These are phyloP conservation scores for Nyssa sinensis DNA, from an alignment of 148 eudicot species.

Conservation along the genomic window DNA sequence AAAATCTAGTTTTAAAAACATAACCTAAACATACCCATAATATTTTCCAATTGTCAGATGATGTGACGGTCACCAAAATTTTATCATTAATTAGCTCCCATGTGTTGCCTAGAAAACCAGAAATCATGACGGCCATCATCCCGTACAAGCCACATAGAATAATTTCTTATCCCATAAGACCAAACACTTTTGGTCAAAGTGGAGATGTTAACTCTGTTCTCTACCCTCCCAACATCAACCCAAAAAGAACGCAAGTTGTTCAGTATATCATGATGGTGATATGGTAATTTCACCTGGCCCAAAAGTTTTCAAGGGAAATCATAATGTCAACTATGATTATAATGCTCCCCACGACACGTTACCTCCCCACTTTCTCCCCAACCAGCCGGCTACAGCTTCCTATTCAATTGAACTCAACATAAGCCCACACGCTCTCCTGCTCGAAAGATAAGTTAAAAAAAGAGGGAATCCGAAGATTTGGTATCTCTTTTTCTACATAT, in stretches of 20 bases:
- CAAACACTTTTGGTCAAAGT: neutral
- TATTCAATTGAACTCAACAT: conserved; percentile 8
- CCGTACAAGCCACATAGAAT: neutral
- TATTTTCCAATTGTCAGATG: too few species aligned
- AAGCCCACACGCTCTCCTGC: conserved; percentile 27
- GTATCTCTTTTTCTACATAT: neutral
- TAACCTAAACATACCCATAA: too few species aligned
- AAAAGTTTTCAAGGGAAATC: neutral
- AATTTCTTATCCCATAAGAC: too few species aligned
- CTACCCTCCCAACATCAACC: too few species aligned
- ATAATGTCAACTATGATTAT: conserved; percentile 15
- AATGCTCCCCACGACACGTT: conserved; percentile 11
- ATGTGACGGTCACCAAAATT: neutral
- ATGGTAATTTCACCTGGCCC: neutral
- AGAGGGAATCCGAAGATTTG: conserved; percentile 8
- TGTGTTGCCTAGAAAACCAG: neutral
- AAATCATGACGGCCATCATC: neutral
- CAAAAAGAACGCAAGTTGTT: neutral
- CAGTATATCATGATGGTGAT: neutral
- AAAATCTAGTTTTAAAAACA: too few species aligned
- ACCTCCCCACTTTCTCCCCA: too few species aligned
- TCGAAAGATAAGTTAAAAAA: neutral
- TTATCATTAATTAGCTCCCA: neutral
- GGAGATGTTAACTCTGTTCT: too few species aligned
- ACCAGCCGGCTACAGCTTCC: conserved; percentile 14